Conservation (phyloP, 2,329 filamentous ascomycete species). For the Chrysoporthe puriensis region DNA sequence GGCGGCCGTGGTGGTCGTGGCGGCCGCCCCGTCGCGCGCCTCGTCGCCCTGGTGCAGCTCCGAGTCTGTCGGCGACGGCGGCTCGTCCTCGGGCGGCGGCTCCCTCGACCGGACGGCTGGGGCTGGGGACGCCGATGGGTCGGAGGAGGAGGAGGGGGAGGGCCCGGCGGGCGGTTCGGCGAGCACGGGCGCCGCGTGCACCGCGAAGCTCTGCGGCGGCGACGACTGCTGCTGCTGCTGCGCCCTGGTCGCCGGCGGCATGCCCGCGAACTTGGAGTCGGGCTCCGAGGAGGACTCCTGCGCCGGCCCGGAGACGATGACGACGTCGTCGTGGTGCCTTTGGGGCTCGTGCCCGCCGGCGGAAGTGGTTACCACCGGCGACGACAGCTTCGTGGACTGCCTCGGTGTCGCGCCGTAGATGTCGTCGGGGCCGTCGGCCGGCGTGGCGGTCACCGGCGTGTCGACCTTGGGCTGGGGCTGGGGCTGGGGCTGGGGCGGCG, state of each 20-base stretch:
- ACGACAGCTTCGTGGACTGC: conserved; percentile 15
- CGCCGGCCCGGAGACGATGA: conserved; percentile 11
- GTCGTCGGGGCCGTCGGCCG: conserved; percentile 35
- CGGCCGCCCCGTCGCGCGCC: conserved; percentile 5
- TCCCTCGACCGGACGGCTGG: conserved; percentile 4
- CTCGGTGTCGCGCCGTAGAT: conserved; percentile 42
- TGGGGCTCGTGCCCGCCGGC: conserved; percentile 9
- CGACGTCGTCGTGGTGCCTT: not conserved
- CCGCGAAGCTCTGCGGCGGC: conserved; percentile 13
- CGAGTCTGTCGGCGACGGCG: conserved; percentile 16
- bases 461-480: conserved; percentile 19
- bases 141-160: not conserved
- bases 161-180: not conserved
- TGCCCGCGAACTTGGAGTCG: conserved; percentile 26
- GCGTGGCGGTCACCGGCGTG: conserved; percentile 25
- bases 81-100: conserved; percentile 17
- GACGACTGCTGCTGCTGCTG: conserved; percentile 25
- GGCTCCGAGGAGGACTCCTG: conserved; percentile 21
- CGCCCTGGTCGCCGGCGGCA: conserved; percentile 19
- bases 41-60: conserved; percentile 33
- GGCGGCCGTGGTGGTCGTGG: not conserved
- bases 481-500: too few relatives aligned
- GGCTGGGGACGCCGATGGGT: not conserved
- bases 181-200: conserved; percentile 21
- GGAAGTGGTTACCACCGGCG: conserved; percentile 8